Evolutionary conservation across 768 basidiomycete species (phyloP), one percentile per base, ranked within the genome.

Genomic region (Termitomyces sp.): DNA sequence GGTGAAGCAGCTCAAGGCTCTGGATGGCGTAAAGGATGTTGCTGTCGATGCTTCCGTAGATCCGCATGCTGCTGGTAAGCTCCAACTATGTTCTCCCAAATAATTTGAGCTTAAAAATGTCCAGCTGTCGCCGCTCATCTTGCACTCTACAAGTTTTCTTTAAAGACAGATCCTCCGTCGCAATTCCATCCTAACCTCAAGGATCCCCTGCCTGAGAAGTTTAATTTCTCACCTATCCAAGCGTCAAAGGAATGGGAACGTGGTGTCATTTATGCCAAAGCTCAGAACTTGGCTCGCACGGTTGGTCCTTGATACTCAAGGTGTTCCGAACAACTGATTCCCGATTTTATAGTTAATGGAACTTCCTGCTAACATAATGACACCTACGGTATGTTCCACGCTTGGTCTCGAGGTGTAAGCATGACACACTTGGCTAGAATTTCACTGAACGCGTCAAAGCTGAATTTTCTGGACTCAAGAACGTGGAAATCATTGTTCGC

Each of bases 311-410:
- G 36, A 41, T 42, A 57, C 36, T 29, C 46, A 10, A 20, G 52
- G 6, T 22, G 0, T 28, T 42, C 28, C 5, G 24, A 22, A 50
- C 4, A 20, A 49, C 41, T 63, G 37, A 57, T 15, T 15, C 7
- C 24, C 33, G 15, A 34, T 20, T 20, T 31, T 13, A 29, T 68
- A 92, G 88, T 77, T 94, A 48, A 87, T 83, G 84, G 93, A 94
- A 71, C 73, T 90, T 5, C 93, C 93, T 52, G 92, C 83, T 1
- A 94, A 94, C 69, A 83, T 93, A 70, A 75, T 92, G 77, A 93
- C 91, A 2, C 92, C 92, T 9, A 91, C 90, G 15, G 87, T 87
- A 64, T 45, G 78, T 68, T 52, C 24, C 33, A 46, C 51, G 28
- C 6, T 39, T 24, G 22, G 44, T 33, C 50, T 28, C 16, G 22